phyloP scores from a whole-genome alignment of 129 eudicot genomes.

The Flaveria brownii region DNA sequence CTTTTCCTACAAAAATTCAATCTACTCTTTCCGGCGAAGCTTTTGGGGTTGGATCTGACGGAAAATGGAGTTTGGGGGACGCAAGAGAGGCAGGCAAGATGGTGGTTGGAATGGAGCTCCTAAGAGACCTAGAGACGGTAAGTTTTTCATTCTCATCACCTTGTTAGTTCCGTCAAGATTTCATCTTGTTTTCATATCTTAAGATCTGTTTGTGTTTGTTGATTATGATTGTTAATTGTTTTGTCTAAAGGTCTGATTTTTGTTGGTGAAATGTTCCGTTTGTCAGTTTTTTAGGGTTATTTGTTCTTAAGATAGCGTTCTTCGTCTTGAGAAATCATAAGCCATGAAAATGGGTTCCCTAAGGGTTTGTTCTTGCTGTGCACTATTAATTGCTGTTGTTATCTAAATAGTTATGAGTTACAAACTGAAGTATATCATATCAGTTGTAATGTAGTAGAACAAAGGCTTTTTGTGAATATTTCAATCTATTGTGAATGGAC shows the following conservation, averaged over 20 bases:
- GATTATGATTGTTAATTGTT: no score
- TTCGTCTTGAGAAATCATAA: neutral
- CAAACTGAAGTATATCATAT: slow-evolving; percentile 1
- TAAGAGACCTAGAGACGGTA: slow-evolving; percentile 63
- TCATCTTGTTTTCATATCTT: neutral
- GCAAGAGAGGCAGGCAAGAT: slow-evolving; percentile 57
- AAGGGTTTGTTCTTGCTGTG: no score
- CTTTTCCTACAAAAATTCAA: neutral
- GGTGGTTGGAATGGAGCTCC: slow-evolving; percentile 53
- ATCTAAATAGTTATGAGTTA: neutral
- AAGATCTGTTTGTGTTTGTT: neutral
- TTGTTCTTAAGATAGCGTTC: neutral
- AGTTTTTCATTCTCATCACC: slow-evolving; percentile 13
- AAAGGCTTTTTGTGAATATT: neutral
- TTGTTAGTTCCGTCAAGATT: neutral
- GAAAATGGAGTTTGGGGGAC: slow-evolving; percentile 58
- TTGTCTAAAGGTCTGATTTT: neutral
- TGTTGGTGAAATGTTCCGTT: slow-evolving; percentile 5
- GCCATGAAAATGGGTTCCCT: no score
- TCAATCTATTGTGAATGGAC: neutral
- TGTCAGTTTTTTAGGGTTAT: slow-evolving; percentile 12
- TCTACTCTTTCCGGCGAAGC: neutral
- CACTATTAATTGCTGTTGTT: neutral
- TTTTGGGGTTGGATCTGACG: slow-evolving; percentile 26
- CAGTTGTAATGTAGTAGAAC: neutral